These are phyloP conservation scores for Rhododendron mucronatum DNA, from an alignment of 148 eudicot species.

Conservation along the genomic window DNA sequence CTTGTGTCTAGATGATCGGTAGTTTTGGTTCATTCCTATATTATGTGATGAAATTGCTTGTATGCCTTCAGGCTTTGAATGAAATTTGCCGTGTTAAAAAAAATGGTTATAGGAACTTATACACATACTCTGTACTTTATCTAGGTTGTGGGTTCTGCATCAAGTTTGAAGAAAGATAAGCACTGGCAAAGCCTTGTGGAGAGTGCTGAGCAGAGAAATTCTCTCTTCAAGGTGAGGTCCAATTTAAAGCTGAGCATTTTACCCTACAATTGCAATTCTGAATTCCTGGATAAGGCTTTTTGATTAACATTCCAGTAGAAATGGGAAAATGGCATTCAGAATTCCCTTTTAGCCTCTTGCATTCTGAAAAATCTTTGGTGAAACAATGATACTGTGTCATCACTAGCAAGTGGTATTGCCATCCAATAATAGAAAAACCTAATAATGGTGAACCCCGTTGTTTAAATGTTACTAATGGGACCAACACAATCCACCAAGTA, in stretches of 20 bases:
- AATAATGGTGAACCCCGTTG: background rate
- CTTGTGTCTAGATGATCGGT: background rate
- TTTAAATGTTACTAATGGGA: background rate
- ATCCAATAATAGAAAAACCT: background rate
- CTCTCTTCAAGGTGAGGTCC: constrained; percentile 51
- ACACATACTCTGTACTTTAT: constrained; percentile 1
- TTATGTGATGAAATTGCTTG: background rate
- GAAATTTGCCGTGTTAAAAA: background rate
- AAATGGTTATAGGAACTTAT: background rate
- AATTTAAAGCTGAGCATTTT: background rate
- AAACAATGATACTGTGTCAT: background rate
- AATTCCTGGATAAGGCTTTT: background rate
- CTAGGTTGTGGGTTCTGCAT: constrained; percentile 89
- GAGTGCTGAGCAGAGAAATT: constrained; percentile 59
- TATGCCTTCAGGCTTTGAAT: background rate
- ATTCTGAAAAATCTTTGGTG: background rate
- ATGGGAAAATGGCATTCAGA: background rate
- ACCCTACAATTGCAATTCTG: background rate
- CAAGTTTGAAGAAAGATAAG: constrained; percentile 67
- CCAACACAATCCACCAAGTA: background rate
- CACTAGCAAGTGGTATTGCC: background rate
- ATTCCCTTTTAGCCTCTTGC: background rate
- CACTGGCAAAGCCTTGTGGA: constrained; percentile 83
- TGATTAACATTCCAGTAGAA: background rate
- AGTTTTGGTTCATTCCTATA: background rate